Conservation (phyloP, 305 asterid species). For the Solanum hybrid region DNA sequence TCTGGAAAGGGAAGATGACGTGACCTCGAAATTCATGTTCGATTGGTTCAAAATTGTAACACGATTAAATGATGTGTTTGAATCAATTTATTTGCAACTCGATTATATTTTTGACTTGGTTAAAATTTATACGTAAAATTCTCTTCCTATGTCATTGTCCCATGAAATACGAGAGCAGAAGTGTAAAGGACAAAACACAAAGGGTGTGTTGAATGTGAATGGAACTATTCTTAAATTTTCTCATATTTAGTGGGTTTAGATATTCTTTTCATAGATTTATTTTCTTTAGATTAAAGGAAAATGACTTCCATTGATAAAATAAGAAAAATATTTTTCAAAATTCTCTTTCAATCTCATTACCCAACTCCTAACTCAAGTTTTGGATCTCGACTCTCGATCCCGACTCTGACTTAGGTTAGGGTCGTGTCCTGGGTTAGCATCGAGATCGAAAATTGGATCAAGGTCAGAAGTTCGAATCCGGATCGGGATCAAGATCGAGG, state of each 20-base stretch:
- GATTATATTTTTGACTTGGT: background rate
- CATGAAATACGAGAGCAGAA: background rate
- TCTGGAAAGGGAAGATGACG: background rate
- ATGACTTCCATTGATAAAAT: background rate
- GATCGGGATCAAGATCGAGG: background rate
- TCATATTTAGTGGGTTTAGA: background rate
- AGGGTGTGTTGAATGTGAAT: background rate
- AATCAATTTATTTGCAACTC: background rate
- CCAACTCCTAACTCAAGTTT: background rate
- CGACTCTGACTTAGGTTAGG: background rate
- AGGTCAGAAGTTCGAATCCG: background rate
- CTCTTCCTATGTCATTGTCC: background rate
- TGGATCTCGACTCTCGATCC: background rate
- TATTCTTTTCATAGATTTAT: background rate
- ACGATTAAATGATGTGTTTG: background rate
- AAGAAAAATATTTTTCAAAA: background rate
- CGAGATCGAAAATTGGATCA: background rate
- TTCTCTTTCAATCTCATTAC: background rate
- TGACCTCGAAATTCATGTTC: background rate
- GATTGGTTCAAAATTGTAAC: background rate
- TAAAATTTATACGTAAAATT: background rate
- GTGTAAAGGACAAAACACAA: background rate
- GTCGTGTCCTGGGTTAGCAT: background rate
- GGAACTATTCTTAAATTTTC: background rate
- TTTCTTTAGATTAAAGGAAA: background rate